Evolutionary conservation across 2,329 filamentous ascomycete species (phyloP).

Genomic region (Botrytis cinerea): DNA sequence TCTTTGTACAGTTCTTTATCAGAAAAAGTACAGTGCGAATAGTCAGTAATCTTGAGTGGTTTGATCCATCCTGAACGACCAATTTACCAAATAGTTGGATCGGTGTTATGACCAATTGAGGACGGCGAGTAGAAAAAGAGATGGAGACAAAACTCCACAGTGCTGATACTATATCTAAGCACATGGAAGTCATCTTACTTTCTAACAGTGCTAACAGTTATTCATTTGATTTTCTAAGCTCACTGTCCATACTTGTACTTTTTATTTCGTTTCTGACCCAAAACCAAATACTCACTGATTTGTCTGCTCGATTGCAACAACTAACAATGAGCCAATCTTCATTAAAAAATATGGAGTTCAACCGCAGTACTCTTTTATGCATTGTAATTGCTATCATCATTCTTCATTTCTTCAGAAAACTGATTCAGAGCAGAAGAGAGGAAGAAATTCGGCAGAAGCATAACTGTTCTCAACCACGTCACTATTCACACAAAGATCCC

Average conservation of each 20-base stretch:
- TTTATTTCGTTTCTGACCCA: neutral
- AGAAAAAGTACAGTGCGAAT: neutral
- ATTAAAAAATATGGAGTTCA: neutral
- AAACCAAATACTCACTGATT: neutral
- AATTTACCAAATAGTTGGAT: neutral
- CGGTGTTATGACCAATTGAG: neutral
- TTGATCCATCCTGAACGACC: neutral
- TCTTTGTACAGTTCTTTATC: neutral
- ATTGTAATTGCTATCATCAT: neutral
- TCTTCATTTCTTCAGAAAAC: neutral
- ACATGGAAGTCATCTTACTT: neutral
- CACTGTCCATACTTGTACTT: neutral
- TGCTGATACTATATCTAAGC: neutral
- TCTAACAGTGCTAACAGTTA: neutral
- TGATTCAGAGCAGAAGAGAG: neutral
- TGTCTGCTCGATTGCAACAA: neutral
- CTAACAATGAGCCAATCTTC: neutral
- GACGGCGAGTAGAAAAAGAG: neutral
- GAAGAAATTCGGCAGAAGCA: neutral
- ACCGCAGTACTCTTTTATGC: neutral
- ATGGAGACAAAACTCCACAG: neutral
- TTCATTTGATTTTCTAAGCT: rapidly evolving
- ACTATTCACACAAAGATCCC: neutral
- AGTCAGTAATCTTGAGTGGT: neutral
- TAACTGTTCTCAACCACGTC: neutral